phyloP scores from a whole-genome alignment of 345 rosid genomes.

The Eucalyptus marginata region DNA sequence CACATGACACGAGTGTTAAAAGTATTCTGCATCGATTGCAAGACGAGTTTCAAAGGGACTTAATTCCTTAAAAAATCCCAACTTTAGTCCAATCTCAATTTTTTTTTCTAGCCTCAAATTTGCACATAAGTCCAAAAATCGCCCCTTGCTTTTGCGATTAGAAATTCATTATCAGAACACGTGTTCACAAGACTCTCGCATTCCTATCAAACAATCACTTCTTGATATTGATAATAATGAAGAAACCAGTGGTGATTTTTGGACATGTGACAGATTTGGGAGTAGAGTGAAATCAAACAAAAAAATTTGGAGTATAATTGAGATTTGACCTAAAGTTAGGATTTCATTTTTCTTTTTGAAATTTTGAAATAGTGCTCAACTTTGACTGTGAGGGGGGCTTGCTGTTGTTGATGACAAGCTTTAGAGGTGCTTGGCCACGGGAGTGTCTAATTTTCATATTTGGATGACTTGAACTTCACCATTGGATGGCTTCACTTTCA shows the following conservation, averaged over 20 bases:
- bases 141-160: no score
- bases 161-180: no score
- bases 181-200: no score
- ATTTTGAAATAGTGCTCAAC: neutral
- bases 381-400: neutral
- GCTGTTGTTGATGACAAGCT: neutral
- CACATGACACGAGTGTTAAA: no score
- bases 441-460: neutral
- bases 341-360: no score
- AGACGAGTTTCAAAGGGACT: no score
- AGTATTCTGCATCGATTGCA: no score
- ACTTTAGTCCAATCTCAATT: no score
- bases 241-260: fast-evolving
- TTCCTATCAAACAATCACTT: no score
- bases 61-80: no score
- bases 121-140: no score
- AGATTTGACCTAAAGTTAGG: fast-evolving
- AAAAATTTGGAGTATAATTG: neutral
- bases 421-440: fast-evolving
- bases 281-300: neutral
- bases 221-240: neutral
- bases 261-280: fast-evolving
- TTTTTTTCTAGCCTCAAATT: no score
- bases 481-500: fast-evolving
- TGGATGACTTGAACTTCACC: neutral